Conservation (phyloP, 768 basidiomycete genomes). For the Dentipellis fragilis region DNA sequence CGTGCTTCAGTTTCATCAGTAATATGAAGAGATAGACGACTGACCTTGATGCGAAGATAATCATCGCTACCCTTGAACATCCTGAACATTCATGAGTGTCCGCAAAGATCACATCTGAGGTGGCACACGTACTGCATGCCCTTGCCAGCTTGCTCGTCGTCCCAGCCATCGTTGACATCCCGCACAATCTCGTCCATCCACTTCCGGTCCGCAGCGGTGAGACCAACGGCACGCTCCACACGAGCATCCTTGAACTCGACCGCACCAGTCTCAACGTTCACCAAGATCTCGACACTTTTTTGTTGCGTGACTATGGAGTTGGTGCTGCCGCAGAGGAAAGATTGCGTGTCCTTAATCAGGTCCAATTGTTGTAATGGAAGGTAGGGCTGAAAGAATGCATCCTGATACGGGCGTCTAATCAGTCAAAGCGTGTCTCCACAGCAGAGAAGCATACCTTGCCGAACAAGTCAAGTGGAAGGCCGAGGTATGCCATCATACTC, state of each 20-base stretch:
- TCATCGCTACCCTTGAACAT: slow-evolving; percentile 96
- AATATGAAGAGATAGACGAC: slow-evolving; percentile 5
- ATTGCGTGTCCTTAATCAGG: slow-evolving; percentile 64
- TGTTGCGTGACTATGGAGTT: slow-evolving; percentile 94
- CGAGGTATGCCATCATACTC: slow-evolving; percentile 86
- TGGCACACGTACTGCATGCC: slow-evolving; percentile 51
- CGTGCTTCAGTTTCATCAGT: background rate
- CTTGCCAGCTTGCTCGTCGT: slow-evolving; percentile 42
- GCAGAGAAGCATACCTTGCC: slow-evolving; percentile 49
- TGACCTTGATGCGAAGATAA: slow-evolving; percentile 78
- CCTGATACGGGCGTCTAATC: slow-evolving; percentile 29
- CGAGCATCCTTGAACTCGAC: slow-evolving; percentile 83
- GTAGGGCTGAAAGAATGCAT: slow-evolving; percentile 97
- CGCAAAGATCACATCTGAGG: background rate
- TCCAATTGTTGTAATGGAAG: slow-evolving; percentile 93
- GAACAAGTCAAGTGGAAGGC: slow-evolving; percentile 89
- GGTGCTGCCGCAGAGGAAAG: slow-evolving; percentile 92
- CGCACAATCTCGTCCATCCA: slow-evolving; percentile 95
- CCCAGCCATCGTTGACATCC: slow-evolving; percentile 79
- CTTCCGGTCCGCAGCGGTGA: slow-evolving; percentile 90
- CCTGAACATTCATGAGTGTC: slow-evolving; percentile 1
- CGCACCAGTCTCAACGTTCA: slow-evolving; percentile 79
- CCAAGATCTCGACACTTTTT: slow-evolving; percentile 80
- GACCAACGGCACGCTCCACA: slow-evolving; percentile 63
- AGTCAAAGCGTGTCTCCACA: background rate